These are phyloP conservation scores for Boletus edulis DNA, from an alignment of 768 basidiomycete genomes.

Conservation along the genomic window DNA sequence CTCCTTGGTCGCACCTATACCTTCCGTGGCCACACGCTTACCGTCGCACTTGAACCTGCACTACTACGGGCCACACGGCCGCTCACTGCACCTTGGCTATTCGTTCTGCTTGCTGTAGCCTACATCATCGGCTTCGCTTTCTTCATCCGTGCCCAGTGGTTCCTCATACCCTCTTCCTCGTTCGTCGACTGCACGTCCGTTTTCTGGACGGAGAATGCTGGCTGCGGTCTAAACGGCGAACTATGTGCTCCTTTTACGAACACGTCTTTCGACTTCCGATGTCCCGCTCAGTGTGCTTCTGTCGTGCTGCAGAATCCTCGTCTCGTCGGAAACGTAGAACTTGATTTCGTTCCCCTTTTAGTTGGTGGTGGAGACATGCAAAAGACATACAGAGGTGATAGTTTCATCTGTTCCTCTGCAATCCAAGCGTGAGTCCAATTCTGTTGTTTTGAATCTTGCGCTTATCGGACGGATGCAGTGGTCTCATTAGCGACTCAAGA, in stretches of 20 bases:
- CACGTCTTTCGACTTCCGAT: slow-evolving; percentile 69
- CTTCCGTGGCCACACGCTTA: slow-evolving; percentile 35
- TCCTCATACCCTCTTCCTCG: slow-evolving; percentile 59
- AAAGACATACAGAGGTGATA: slow-evolving; percentile 77
- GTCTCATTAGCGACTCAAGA: slow-evolving; percentile 55
- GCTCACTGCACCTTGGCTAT: slow-evolving; percentile 51
- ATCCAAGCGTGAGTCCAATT: slow-evolving; percentile 63
- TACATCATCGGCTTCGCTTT: slow-evolving; percentile 77
- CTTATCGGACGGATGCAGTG: slow-evolving; percentile 40
- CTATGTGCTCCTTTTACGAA: slow-evolving; percentile 64
- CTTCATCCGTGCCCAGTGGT: slow-evolving; percentile 70
- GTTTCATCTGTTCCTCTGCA: slow-evolving; percentile 82
- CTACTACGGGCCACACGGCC: slow-evolving; percentile 50
- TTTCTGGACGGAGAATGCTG: slow-evolving; percentile 67
- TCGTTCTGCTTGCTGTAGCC: slow-evolving; percentile 50
- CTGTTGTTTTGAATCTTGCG: not conserved
- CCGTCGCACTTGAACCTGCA: slow-evolving; percentile 52
- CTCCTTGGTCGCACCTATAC: slow-evolving; percentile 50
- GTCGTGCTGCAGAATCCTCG: slow-evolving; percentile 72
- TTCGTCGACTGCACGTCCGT: slow-evolving; percentile 68
- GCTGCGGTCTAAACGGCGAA: slow-evolving; percentile 71
- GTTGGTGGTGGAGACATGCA: slow-evolving; percentile 82
- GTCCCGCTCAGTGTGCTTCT: slow-evolving; percentile 66
- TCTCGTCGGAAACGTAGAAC: slow-evolving; percentile 63
- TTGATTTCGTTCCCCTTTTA: slow-evolving; percentile 69